Conservation (phyloP, 306 rosid species). For the Heteromeles arbutifolia region DNA sequence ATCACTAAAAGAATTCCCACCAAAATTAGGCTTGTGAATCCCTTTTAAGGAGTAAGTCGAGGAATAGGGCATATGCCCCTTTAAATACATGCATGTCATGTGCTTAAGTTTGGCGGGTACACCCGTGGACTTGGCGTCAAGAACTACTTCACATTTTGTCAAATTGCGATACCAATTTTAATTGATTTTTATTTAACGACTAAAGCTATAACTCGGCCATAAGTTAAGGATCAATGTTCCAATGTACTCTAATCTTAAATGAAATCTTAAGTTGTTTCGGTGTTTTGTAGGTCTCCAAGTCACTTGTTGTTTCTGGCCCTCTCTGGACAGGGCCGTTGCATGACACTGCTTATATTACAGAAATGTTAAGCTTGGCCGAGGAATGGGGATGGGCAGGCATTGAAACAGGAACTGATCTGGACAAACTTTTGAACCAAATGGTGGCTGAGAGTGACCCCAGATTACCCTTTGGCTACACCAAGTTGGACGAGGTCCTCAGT, state of each 20-base stretch:
- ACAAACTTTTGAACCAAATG: constrained; percentile 68
- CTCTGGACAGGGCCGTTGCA: constrained; percentile 98
- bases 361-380: constrained; percentile 66
- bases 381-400: constrained; percentile 74
- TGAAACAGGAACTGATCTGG: constrained; percentile 57
- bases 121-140: too few relatives aligned
- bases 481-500: constrained; percentile 70
- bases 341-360: constrained; percentile 46
- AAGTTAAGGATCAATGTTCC: too few relatives aligned
- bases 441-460: constrained; percentile 83
- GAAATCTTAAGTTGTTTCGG: constrained; percentile 6
- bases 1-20: too few relatives aligned
- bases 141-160: too few relatives aligned
- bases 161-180: too few relatives aligned
- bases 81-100: too few relatives aligned
- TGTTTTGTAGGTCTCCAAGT: constrained; percentile 46
- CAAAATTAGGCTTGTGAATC: too few relatives aligned
- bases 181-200: too few relatives aligned
- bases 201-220: too few relatives aligned
- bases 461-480: constrained; percentile 79
- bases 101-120: too few relatives aligned
- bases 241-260: background rate
- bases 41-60: too few relatives aligned
- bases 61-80: too few relatives aligned
- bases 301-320: constrained; percentile 79